Base-by-base conservation (phyloP, 306 rosid species). In the Lathyrus sativus region DNA sequence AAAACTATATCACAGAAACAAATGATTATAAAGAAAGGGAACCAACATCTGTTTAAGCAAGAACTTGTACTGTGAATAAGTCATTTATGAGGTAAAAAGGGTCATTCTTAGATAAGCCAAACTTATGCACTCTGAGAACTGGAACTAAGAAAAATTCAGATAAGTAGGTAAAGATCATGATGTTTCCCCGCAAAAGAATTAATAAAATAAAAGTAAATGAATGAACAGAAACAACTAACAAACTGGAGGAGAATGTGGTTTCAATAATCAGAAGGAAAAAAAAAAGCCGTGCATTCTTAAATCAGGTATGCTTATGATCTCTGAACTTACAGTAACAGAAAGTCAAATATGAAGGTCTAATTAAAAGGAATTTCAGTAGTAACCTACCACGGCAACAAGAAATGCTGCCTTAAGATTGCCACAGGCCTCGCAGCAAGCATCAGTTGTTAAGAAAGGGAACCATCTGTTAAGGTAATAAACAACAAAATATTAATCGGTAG, bases 321-420 rank as follows among this genome's bases (percentile, higher is more conserved):
- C 46, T 39, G 57, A 58, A 65, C 41, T 3, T 49, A 9, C 13
- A 68, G 11, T 5, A 71, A 13, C 12, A 63, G 38, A 61, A 46
- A 55, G 49, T 28, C 18, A 67, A 50, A 44, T 45, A 72, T 29
- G 37, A 73, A 68, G 55, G 68, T 42, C 22, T 51, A 59, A 69
- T 28, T 10, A 69, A 48, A 22, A 66, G n/a, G 53, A 73, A 41
- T 73, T 17, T 44, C 14, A 56, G 61, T 42, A 66, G 72, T 68
- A 73, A 88, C 96, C 81, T 73, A 95, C 99, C 96, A 87, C 99
- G 6, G 99, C 97, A 74, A 88, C 79, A 79, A 95, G 89, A 79
- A 95, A 95, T 73, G 99, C 99, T 41, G 99, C 99, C 80, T 95
- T 95, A 81, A 95, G 99, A 80, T 95, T 95, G 74, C 90, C 99